Conservation (phyloP, 2,329 filamentous ascomycete genomes). For the Ophiostoma ulmi region DNA sequence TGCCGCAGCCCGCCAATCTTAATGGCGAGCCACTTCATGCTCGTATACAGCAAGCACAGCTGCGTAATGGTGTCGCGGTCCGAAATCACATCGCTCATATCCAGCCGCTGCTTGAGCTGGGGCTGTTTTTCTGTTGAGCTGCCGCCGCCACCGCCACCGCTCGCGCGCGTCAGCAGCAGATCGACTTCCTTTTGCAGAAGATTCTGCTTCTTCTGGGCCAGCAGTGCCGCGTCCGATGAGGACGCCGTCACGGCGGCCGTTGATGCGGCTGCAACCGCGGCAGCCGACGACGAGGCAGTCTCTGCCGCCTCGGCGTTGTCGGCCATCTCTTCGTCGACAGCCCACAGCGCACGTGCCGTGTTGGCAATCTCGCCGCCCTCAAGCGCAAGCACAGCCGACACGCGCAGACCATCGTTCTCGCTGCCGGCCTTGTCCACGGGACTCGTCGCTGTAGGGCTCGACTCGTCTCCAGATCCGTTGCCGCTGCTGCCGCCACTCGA, state of each 20-base stretch:
- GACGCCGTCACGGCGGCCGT: constrained; percentile 59
- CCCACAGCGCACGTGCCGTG: constrained; percentile 63
- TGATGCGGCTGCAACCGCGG: constrained; percentile 62
- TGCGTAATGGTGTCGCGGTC: constrained; percentile 82
- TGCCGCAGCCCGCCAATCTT: constrained; percentile 77
- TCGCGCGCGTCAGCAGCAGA: constrained; percentile 52
- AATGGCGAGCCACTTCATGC: constrained; percentile 93
- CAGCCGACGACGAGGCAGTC: constrained; percentile 59
- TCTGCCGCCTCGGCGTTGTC: constrained; percentile 61
- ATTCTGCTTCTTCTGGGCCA: constrained; percentile 45
- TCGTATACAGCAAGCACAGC: constrained; percentile 86
- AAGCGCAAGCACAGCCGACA: constrained; percentile 67
- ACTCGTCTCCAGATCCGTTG: background rate
- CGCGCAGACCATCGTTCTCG: constrained; percentile 42
- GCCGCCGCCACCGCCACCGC: constrained; percentile 29
- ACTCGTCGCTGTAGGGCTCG: background rate
- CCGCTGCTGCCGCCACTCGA: background rate
- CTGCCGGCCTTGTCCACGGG: constrained; percentile 9
- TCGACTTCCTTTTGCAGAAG: constrained; percentile 60
- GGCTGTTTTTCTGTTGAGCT: background rate
- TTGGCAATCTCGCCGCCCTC: constrained; percentile 66
- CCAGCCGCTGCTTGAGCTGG: constrained; percentile 45
- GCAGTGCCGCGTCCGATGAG: constrained; percentile 54
- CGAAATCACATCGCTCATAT: constrained; percentile 77
- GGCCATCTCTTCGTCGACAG: constrained; percentile 42